Evolutionary conservation across 1,139 yeast species (phyloP).

Genomic region (Neolecta irregularis): DNA sequence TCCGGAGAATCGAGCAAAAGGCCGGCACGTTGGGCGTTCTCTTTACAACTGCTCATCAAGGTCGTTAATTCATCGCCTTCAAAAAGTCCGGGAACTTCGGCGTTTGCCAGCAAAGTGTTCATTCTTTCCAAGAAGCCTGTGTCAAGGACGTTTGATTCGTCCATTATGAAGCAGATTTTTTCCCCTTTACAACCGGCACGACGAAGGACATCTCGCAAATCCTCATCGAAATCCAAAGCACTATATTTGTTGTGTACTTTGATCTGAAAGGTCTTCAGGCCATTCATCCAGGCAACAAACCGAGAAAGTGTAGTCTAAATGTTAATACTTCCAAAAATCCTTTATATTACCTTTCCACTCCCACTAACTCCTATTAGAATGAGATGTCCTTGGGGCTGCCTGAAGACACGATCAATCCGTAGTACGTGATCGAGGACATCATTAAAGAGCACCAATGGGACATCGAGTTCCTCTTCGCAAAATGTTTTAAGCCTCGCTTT

Average conservation of each 20-base stretch:
- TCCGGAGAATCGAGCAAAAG: slow-evolving; percentile 50
- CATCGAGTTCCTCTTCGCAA: slow-evolving; percentile 60
- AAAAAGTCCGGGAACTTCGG: slow-evolving; percentile 83
- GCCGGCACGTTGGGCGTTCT: slow-evolving; percentile 47
- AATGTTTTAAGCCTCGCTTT: slow-evolving; percentile 53
- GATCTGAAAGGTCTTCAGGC: slow-evolving; percentile 47
- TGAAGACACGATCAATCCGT: slow-evolving; percentile 65
- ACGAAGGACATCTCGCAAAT: slow-evolving; percentile 40
- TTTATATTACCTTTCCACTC: slow-evolving; percentile 44
- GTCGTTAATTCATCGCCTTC: slow-evolving; percentile 52
- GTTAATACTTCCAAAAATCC: slow-evolving; percentile 7
- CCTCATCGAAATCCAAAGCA: slow-evolving; percentile 50
- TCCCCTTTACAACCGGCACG: slow-evolving; percentile 42
- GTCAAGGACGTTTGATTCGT: slow-evolving; percentile 64
- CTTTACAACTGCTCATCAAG: slow-evolving; percentile 43
- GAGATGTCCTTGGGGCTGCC: slow-evolving; percentile 81
- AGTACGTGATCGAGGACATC: slow-evolving; percentile 62
- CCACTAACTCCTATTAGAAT: slow-evolving; percentile 77
- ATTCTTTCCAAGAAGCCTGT: slow-evolving; percentile 75
- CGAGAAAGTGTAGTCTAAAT: slow-evolving; percentile 43
- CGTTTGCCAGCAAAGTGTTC: slow-evolving; percentile 82
- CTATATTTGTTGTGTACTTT: slow-evolving; percentile 41
- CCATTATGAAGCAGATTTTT: slow-evolving; percentile 56
- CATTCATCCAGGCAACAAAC: slow-evolving; percentile 89
- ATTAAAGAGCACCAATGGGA: slow-evolving; percentile 47